Conservation (phyloP, 2,329 filamentous ascomycete species). For the Talaromyces sp. region DNA sequence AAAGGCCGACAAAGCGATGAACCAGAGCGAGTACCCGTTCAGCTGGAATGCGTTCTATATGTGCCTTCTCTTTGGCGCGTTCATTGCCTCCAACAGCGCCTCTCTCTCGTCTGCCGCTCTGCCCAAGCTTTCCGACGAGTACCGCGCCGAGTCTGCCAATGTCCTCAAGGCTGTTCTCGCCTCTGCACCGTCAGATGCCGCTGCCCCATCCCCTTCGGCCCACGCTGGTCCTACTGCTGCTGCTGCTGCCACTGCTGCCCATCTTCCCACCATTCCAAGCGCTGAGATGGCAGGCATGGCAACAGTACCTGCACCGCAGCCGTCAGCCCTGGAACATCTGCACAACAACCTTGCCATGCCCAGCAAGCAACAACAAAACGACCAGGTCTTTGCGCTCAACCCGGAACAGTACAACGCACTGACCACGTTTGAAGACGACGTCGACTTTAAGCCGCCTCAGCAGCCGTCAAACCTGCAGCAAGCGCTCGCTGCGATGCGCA, state of each 20-base stretch:
- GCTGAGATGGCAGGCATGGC: constrained; percentile 37
- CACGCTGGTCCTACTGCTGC: constrained; percentile 22
- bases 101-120: constrained; percentile 55
- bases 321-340: constrained; percentile 55
- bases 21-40: constrained; percentile 64
- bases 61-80: constrained; percentile 93
- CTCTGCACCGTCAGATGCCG: constrained; percentile 37
- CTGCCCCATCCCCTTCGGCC: constrained; percentile 47
- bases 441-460: constrained; percentile 29
- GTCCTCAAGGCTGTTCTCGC: constrained; percentile 43
- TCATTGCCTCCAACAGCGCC: constrained; percentile 81
- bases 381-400: constrained; percentile 82
- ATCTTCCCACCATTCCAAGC: constrained; percentile 29
- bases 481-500: constrained; percentile 72
- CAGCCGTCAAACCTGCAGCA: constrained; percentile 46
- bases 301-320: constrained; percentile 17
- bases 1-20: constrained; percentile 35
- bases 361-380: constrained; percentile 77
- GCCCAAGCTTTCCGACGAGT: constrained; percentile 41
- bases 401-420: constrained; percentile 84
- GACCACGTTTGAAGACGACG: constrained; percentile 58
- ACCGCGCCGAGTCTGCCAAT: constrained; percentile 43
- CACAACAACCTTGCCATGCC: constrained; percentile 66
- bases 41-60: constrained; percentile 71
- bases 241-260: constrained; percentile 16